Base-by-base conservation (phyloP, 1,284 basidiomycete genomes). In the Exobasidium cylindrosporum region DNA sequence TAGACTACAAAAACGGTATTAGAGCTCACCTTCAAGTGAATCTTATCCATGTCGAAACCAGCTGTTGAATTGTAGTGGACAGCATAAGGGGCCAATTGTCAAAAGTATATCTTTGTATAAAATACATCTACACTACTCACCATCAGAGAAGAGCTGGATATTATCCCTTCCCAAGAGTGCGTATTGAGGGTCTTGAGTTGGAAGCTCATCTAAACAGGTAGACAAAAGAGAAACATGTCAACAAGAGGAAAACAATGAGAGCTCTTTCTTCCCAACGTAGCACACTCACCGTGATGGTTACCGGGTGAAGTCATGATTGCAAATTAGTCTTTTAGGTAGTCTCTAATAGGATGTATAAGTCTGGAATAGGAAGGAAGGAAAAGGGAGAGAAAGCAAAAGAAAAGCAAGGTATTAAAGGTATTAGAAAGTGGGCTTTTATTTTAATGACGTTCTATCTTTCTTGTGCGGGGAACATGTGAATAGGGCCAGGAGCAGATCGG, bases 131-230 rank as follows among this genome's bases (percentile, higher is more conserved):
- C 24, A n/a, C n/a, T 17, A 23, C n/a, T n/a, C n/a, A n/a, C n/a
- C n/a, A 83, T 97, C 90, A 58, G 96, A 98, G 87, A 97, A 97
- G 84, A 96, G 92, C 82, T 93, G 89, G 78, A 98, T 86, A 80
- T 97, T 92, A 73, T 87, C 88, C 71, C 91, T 28, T 40, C 66
- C 67, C 52, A 78, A 64, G 10, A 78, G 66, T 44, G 70, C 60
- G 65, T 75, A 75, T 62, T 75, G 69, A 7, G 74, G 73, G 40
- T 61, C 31, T 6, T 44, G 43, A 56, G 66, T 68, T 45, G 66
- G 70, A 32, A 77, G 71, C 53, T 78, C 76, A 64, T 58, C 55
- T 50, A 45, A 46, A 21, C 6, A n/a, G n/a, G n/a, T n/a, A n/a
- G n/a, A n/a, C n/a, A n/a, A n/a, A n/a, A n/a, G n/a, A n/a, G n/a